A percentile compares a stretch with the other conserved stretches of the same genome.
Conservation (phyloP, 2,329 filamentous ascomycete species). For the Ceratocystis harringtonii region DNA sequence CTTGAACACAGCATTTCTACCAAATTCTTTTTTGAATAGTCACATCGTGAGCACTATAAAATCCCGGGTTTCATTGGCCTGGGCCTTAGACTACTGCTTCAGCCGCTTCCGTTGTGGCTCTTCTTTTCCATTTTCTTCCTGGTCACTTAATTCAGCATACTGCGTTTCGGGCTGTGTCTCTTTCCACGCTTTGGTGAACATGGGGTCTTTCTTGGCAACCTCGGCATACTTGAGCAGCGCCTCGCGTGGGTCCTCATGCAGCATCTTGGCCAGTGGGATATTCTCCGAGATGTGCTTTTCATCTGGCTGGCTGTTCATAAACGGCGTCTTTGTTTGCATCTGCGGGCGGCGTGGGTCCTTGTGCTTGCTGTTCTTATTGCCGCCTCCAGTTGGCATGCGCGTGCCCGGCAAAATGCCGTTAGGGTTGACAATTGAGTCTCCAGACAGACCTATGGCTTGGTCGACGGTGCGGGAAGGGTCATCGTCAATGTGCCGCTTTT, state of each 20-base stretch:
- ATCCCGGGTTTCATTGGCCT: background rate
- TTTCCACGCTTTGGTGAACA: constrained; percentile 90
- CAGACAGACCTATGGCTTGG: constrained; percentile 63
- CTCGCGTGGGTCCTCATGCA: constrained; percentile 90
- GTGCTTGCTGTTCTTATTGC: constrained; percentile 39
- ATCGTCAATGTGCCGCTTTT: constrained; percentile 90
- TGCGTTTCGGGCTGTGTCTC: constrained; percentile 83
- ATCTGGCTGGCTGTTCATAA: constrained; percentile 79
- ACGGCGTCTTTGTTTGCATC: constrained; percentile 71
- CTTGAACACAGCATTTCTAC: too few species aligned
- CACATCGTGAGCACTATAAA: background rate
- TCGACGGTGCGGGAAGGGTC: constrained; percentile 78
- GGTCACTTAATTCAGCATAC: constrained; percentile 78
- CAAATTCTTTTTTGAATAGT: too few species aligned
- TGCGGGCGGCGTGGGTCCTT: constrained; percentile 73
- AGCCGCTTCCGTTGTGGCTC: constrained; percentile 49
- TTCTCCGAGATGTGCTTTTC: constrained; percentile 76
- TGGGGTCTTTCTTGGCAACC: constrained; percentile 77
- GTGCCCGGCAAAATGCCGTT: constrained; percentile 40
- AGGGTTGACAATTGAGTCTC: constrained; percentile 62
- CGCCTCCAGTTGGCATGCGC: constrained; percentile 47
- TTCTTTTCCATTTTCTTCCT: constrained; percentile 47
- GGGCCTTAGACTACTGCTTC: constrained; percentile 30
- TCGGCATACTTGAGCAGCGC: constrained; percentile 91
- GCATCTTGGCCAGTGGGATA: constrained; percentile 61